These are phyloP conservation scores for Diaporthe citriasiana DNA, from an alignment of 2,329 filamentous ascomycete species.

Conservation along the genomic window DNA sequence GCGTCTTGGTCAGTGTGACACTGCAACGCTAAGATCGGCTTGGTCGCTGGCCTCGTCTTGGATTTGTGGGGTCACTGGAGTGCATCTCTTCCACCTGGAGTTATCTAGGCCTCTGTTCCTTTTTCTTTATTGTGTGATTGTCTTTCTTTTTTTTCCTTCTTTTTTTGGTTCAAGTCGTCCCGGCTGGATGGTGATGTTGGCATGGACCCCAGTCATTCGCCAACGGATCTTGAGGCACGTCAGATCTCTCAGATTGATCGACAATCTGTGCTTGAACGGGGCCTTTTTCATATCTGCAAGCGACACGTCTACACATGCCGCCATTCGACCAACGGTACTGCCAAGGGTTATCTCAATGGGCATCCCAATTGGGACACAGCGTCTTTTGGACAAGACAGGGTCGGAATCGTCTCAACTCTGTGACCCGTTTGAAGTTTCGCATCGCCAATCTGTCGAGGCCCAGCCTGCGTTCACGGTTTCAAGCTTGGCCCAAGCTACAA, in stretches of 20 bases:
- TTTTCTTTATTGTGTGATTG: neutral
- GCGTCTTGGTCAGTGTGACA: constrained; percentile 18
- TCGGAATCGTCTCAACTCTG: constrained; percentile 34
- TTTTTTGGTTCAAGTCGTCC: neutral
- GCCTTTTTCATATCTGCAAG: neutral
- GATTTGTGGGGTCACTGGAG: constrained; percentile 1
- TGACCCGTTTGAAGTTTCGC: constrained; percentile 32
- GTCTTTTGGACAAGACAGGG: neutral
- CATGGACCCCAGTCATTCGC: neutral
- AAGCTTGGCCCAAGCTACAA: constrained; percentile 21
- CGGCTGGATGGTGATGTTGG: neutral
- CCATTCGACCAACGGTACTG: neutral
- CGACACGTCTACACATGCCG: neutral
- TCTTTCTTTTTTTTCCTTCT: neutral
- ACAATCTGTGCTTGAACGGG: neutral
- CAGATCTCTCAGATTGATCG: neutral
- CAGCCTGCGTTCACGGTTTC: constrained; percentile 11
- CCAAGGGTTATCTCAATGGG: neutral
- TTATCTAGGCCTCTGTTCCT: neutral
- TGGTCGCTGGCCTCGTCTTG: constrained; percentile 20
- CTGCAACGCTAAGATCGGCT: constrained; percentile 23
- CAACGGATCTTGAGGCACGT: neutral
- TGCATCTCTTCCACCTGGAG: neutral
- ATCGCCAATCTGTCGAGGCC: constrained; percentile 5
- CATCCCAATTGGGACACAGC: neutral